Evolutionary conservation across 2,329 filamentous ascomycete species (phyloP).

Genomic region (Aspergillus arachidicola): DNA sequence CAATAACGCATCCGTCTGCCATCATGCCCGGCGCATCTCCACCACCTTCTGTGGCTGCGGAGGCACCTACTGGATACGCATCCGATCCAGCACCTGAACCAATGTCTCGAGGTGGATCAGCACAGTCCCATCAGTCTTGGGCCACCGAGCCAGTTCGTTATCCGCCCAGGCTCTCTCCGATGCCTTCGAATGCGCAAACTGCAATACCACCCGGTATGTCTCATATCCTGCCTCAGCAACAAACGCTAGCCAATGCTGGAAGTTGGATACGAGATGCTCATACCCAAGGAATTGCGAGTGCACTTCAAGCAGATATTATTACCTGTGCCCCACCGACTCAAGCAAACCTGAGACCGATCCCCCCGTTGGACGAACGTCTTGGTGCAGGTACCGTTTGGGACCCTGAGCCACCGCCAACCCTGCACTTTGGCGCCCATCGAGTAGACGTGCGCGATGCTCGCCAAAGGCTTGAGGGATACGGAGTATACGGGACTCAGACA

Average conservation of each 20-base stretch:
- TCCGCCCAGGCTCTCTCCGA: slow-evolving; percentile 29
- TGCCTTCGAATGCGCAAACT: slow-evolving; percentile 21
- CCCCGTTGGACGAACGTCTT: slow-evolving; percentile 26
- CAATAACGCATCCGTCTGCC: slow-evolving; percentile 34
- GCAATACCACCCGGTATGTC: slow-evolving; percentile 10
- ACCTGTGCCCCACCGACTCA: slow-evolving; percentile 18
- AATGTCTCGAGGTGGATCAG: slow-evolving; percentile 38
- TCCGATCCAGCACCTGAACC: slow-evolving; percentile 34
- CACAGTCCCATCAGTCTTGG: slow-evolving; percentile 39
- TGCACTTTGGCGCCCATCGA: slow-evolving; percentile 32
- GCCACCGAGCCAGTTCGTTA: slow-evolving; percentile 39
- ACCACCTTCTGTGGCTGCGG: slow-evolving; percentile 20
- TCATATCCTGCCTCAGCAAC: slow-evolving; percentile 22
- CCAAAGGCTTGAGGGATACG: slow-evolving; percentile 24
- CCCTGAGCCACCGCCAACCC: slow-evolving; percentile 15
- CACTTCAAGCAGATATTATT: slow-evolving; percentile 23
- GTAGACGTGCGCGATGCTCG: slow-evolving; percentile 35
- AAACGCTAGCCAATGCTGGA: slow-evolving; percentile 20
- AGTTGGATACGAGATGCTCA: slow-evolving; percentile 25
- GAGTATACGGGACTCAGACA: slow-evolving; percentile 17
- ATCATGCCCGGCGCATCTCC: slow-evolving; percentile 38
- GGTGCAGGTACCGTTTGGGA: slow-evolving; percentile 20
- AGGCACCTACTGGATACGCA: slow-evolving; percentile 24
- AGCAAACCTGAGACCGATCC: slow-evolving; percentile 13
- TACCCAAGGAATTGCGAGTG: slow-evolving; percentile 6